phyloP scores from a whole-genome alignment of 1,284 basidiomycete species.

The Thecaphora thlaspeos region DNA sequence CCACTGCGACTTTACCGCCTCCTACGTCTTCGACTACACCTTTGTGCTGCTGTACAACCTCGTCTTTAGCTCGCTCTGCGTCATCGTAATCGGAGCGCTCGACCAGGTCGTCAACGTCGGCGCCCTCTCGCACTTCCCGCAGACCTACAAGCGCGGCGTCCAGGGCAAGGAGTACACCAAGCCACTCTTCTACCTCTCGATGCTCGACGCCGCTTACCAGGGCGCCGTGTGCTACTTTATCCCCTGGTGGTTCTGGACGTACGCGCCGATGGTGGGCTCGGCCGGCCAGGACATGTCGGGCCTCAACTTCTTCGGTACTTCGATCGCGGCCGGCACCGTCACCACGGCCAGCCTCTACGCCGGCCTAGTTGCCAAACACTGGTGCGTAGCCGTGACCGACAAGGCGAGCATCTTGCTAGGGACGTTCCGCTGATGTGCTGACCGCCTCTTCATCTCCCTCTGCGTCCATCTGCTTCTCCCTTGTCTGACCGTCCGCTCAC shows the following conservation, averaged over 20 bases:
- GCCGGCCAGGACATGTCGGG: conserved; percentile 58
- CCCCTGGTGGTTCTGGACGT: conserved; percentile 75
- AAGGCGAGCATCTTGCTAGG: no score
- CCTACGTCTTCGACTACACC: conserved; percentile 90
- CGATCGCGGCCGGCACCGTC: conserved; percentile 81
- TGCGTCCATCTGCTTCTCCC: no score
- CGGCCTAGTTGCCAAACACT: conserved; percentile 39
- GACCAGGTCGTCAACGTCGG: conserved; percentile 93
- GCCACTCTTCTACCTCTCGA: conserved; percentile 87
- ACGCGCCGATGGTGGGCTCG: conserved; percentile 54
- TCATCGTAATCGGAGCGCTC: conserved; percentile 89
- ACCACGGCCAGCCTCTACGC: conserved; percentile 70
- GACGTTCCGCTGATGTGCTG: no score
- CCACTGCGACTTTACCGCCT: conserved; percentile 86
- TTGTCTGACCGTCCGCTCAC: no score
- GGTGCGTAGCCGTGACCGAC: no score
- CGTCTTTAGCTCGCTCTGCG: conserved; percentile 88
- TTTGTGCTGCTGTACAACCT: conserved; percentile 69
- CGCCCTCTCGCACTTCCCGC: conserved; percentile 85
- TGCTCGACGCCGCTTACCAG: conserved; percentile 91
- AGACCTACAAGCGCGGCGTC: conserved; percentile 90
- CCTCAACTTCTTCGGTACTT: conserved; percentile 87
- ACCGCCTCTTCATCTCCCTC: no score
- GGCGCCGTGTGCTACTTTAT: conserved; percentile 87
- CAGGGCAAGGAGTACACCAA: conserved; percentile 89